Evolutionary conservation across 140 eudicot genomes (phyloP), one percentile per base, ranked within the genome.

Genomic region (Oenanthe javanica): DNA sequence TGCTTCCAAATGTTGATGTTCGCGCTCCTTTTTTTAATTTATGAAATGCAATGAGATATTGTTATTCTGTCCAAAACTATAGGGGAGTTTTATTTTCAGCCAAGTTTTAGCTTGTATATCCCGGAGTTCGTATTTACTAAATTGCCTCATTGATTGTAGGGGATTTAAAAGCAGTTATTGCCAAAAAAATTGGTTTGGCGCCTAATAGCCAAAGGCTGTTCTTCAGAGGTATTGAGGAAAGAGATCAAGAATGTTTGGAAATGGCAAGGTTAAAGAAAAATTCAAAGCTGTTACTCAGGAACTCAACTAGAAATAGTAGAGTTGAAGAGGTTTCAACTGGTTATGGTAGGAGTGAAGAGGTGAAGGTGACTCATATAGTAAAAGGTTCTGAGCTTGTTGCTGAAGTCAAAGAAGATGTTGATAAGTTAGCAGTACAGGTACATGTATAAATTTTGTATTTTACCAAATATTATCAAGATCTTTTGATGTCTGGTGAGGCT

Each of bases 221-320:
- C 70, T 90, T 95, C 83, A 82, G 95, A 85, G 97, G 97, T 79
- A 92, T 88, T 81, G 97, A 89, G 85, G 89, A 84, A 51, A 95
- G 86, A 63, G 97, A 95, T 67, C 47, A 82, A 15, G 95, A 89
- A 55, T 6, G 36, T 72, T 79, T 95, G 85, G 82, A 84, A 25
- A 71, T 78, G 86, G 96, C 86, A 0, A 97, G 99, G 55, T 84
- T 95, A 66, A 95, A 89, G 87, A 88, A 92, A 47, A 84, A 86
- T 76, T 84, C 97, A 13, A 89, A 92, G 83, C 77, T 95, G 5
- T 83, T 89, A 50, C 76, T 92, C 50, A 86, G 83, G 86, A 95
- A 90, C n/a, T 23, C 82, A 49, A 76, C 83, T n/a, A 52, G 67
- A 66, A 59, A 82, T 78, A 82, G 79, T 66, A 79, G 67, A 75